phyloP scores from a whole-genome alignment of 225 moss, liverwort and hornwort species.

The Pleurozium schreberi region DNA sequence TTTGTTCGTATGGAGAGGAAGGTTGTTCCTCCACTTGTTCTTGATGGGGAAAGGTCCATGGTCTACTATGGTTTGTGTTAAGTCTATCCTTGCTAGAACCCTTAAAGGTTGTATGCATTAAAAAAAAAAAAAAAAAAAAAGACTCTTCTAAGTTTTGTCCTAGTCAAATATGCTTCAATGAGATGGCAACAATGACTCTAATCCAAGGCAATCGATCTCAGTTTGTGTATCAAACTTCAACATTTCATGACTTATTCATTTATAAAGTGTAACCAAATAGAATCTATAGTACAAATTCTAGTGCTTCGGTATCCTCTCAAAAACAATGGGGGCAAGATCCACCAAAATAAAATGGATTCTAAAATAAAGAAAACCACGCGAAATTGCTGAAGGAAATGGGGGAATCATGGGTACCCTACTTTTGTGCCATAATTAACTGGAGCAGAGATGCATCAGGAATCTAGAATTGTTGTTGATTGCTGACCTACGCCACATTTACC shows the following conservation, averaged over 20 bases:
- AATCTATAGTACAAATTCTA: neutral
- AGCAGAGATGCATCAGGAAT: neutral
- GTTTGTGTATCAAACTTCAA: neutral
- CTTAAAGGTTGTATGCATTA: no score
- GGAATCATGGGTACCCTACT: neutral
- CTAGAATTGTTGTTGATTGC: neutral
- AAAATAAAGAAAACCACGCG: neutral
- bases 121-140: neutral
- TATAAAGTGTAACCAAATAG: neutral
- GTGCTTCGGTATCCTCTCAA: neutral
- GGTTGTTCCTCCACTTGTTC: neutral
- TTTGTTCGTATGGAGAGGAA: no score
- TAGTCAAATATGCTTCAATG: neutral
- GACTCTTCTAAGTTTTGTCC: neutral
- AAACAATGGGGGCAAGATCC: neutral
- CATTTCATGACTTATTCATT: neutral
- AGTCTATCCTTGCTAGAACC: no score
- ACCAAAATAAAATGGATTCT: neutral
- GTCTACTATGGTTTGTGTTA: no score
- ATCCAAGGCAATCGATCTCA: neutral
- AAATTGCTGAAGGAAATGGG: neutral
- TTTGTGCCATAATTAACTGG: neutral
- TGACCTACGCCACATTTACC: no score
- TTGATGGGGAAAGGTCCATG: accelerated
- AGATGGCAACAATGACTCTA: neutral